Evolutionary conservation across 306 rosid species (phyloP), one percentile per base, ranked within the genome.

Genomic region (Trichosanthes truncata): DNA sequence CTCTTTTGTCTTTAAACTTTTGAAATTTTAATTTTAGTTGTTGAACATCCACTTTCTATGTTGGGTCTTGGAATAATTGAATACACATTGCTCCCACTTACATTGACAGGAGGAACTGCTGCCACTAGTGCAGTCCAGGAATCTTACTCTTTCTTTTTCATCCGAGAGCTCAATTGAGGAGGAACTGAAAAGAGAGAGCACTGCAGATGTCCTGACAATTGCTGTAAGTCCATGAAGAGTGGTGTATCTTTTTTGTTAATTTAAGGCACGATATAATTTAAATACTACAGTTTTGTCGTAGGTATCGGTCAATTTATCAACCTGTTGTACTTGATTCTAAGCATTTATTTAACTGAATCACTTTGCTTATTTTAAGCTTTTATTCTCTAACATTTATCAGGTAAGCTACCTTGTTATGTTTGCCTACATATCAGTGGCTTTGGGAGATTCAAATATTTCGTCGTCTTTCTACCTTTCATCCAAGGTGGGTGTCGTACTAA

Each of bases 371-470:
- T 55, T 72, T 10, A 45, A 8, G 21, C 80, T 3, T 20, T 56
- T 82, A 56, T 55, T 79, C 62, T 90, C 57, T 51, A 35, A 85
- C 67, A 25, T 81, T 52, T 86, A 78, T 78, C 90, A 94, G 98
- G 91, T 90, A 66, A 94, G 98, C 97, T 94, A 94, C 85, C 85
- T 94, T 78, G 97, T 91, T 74, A 94, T 94, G 98, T 94, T 94
- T 84, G 92, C 91, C 76, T 94, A 94, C 79, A 85, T 94, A 87
- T 94, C 97, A 23, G 85, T 91, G 82, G 89, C 97, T 67, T 84
- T 94, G 92, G 98, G 98, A 83, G 95, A 94, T 84, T 84, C 80
- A 56, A 68, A 84, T 84, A 86, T 55, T 59, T 83, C 85, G 38
- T 89, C 93, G 82, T 86, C 89, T 79, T 87, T 94, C 86, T 94